Percentiles rank a stretch among this genome's conserved stretches.
These are phyloP conservation scores for Fimicolochytrium jonesii DNA, from an alignment of 192 early-diverging fungal genomes.

Conservation along the genomic window DNA sequence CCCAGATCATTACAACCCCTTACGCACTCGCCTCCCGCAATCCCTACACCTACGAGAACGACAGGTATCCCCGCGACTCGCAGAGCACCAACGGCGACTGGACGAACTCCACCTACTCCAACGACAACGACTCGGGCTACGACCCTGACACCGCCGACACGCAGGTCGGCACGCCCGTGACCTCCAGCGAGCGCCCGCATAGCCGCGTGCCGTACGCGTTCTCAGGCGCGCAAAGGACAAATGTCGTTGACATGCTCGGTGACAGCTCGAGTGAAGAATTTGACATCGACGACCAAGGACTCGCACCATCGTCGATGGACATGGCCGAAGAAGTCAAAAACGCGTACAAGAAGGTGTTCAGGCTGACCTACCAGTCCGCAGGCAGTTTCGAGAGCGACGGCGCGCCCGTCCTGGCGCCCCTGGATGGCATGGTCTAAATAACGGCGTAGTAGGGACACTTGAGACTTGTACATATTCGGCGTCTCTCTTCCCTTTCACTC, in stretches of 20 bases:
- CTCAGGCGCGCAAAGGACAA: too few relatives aligned
- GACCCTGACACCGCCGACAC: not conserved
- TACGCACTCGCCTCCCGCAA: not conserved
- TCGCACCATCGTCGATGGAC: not conserved
- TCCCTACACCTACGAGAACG: not conserved
- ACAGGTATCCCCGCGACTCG: not conserved
- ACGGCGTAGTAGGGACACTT: too few relatives aligned
- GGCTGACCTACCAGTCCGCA: not conserved
- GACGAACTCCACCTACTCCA: not conserved
- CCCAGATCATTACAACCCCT: not conserved
- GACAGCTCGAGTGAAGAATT: not conserved
- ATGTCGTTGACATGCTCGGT: too few relatives aligned
- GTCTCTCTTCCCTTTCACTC: too few relatives aligned
- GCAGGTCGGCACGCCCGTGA: not conserved
- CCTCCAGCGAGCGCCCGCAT: too few relatives aligned
- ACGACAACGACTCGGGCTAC: not conserved
- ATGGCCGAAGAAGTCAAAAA: not conserved
- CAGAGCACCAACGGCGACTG: not conserved
- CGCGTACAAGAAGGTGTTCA: slow-evolving; percentile 2
- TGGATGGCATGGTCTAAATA: too few relatives aligned
- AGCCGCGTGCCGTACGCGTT: too few relatives aligned
- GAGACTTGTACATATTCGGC: too few relatives aligned
- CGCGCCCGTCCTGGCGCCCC: not conserved
- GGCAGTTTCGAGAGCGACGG: not conserved
- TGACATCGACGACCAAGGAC: not conserved